Base-by-base conservation (phyloP, 768 basidiomycete species). In the Porpolomopsis calyptriformis region DNA sequence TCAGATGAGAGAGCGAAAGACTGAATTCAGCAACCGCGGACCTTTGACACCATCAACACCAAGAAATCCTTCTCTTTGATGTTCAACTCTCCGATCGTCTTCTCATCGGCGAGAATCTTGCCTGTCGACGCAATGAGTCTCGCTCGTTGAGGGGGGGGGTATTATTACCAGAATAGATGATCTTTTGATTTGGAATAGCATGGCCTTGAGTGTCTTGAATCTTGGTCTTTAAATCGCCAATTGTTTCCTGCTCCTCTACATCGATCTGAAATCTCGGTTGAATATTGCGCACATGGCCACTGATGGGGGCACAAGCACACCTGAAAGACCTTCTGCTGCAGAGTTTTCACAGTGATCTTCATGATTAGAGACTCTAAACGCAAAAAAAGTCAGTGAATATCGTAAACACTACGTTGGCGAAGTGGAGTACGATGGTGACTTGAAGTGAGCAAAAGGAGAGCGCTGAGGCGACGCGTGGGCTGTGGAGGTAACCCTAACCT, bases 61-160 rank as follows among this genome's bases (percentile, higher is more conserved):
- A 98, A 69, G 69, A 99, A 99, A 63, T 96, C 94, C 70, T 96
- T 98, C 66, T 98, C 94, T 69, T 96, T 93, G 72, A 98, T 87
- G 45, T 84, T 79, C 57, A 84, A 86, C 38, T 85, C 83, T 55
- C 76, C 85, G 27, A 99, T 76, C 1, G 84, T 85, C 70, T 92
- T 93, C 48, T 80, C 77, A 62, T 99, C 92, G 8, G 77, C 60
- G 18, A 98, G 74, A 39, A 99, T 84, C 72, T 94, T 93, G 45
- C 96, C 94, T 96, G 60, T 20, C 55, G 40, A 9, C 19, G 16
- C 16, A 20, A 11, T 4, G 7, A 23, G 11, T 34, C 7, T 10
- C 8, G 23, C 20, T 19, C 12, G 33, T 18, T 36, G 24, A 12
- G 22, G 29, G 9, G 12, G 10, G 25, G 9, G 27, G 7, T 31